These are phyloP conservation scores for Taxillus chinensis DNA, from an alignment of 164 flowering plant genomes.

Conservation along the genomic window DNA sequence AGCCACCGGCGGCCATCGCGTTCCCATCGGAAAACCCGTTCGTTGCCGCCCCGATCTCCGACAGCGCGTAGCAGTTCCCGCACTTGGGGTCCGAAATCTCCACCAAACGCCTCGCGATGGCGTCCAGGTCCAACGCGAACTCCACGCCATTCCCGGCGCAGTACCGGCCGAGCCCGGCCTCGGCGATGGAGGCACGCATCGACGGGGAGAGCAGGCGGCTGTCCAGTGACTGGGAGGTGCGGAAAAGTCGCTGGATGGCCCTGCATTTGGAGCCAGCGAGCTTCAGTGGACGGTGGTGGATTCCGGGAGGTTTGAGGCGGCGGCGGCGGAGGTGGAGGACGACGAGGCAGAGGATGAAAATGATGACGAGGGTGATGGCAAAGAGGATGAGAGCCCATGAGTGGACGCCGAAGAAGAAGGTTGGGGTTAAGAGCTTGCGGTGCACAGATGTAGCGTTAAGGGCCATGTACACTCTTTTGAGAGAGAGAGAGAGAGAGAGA, in stretches of 20 bases:
- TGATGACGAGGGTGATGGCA: background rate
- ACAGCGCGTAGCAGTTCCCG: constrained; percentile 12
- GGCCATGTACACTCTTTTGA: background rate
- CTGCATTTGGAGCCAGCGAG: constrained; percentile 1
- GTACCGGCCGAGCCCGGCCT: no score
- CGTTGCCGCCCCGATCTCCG: constrained; percentile 22
- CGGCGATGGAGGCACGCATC: no score
- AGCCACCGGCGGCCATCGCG: constrained; percentile 25
- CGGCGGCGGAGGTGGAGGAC: constrained; percentile 5
- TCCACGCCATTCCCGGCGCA: background rate
- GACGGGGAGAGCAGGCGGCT: constrained; percentile 8
- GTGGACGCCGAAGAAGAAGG: constrained; percentile 16
- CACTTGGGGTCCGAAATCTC: constrained; percentile 8
- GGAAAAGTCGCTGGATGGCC: background rate
- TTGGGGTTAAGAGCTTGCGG: constrained; percentile 10
- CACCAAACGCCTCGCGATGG: background rate
- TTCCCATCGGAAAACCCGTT: constrained; percentile 22
- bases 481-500: background rate
- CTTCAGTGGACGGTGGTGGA: background rate
- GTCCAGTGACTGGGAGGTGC: constrained; percentile 9
- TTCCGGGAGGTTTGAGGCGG: background rate
- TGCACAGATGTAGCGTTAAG: background rate
- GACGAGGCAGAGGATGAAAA: constrained; percentile 10
- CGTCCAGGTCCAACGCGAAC: constrained; percentile 8
- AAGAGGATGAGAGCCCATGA: constrained; percentile 21